Base-by-base conservation (phyloP, 2,329 filamentous ascomycete genomes). In the Kalmusia sp. region DNA sequence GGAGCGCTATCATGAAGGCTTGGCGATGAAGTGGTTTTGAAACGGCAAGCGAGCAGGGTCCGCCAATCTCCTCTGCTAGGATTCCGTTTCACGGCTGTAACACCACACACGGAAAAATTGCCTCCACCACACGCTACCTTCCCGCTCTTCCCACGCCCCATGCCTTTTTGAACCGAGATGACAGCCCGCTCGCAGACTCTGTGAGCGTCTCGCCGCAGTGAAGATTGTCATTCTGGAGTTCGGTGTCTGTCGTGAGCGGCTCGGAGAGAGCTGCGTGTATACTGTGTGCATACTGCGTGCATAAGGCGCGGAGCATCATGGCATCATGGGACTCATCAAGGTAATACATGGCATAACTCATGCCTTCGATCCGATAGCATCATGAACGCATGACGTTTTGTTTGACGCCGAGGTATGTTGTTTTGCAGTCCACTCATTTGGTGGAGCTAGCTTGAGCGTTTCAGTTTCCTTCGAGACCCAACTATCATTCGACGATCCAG, bases 51-150 rank as follows among this genome's bases (percentile, higher is more conserved):
- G 43, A 24, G 33, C 44, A 38, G 14, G 33, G 44, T 47, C 44
- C 44, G 33, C 31, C 11, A 25, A 27, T 35, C 30, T 27, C 19
- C 21, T 27, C 30, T 17, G 21, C 19, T n/a, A 25, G 24, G 19
- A 34, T 27, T 27, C 37, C 47, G 47, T 49, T 49, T 49, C 47
- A 49, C 15, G n/a, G 19, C 28, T 34, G 38, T 43, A 31, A 34
- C 47, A 43, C 17, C n/a, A 6, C 35, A 14, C 27, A 40, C 47
- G 47, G 47, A 49, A 49, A 49, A 49, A 49, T 35, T 14, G 28
- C 4, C 19, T 43, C 47, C 47, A 49, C 35, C 47, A 40, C 37
- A 33, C 37, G 14, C 27, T 30, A 33, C 15, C 15, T 27, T 7
- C 27, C 46, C 45, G 39, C 24, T 19, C 6, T 4, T 19, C 24